phyloP scores from a whole-genome alignment of 208 protist species.

The Acanthamoeba rhysodes region DNA sequence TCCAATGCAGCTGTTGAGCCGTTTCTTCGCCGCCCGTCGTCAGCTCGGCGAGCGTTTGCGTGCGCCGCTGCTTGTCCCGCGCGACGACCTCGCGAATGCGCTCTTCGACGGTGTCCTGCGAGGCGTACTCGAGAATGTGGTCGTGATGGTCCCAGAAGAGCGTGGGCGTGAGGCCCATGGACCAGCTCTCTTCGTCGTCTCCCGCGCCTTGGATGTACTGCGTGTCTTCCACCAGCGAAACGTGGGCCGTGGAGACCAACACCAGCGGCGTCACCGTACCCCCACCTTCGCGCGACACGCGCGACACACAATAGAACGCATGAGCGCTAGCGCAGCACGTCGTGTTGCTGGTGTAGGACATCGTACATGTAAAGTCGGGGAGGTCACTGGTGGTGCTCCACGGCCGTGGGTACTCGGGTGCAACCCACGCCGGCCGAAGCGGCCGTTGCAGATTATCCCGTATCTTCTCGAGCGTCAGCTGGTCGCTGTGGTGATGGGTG shows the following conservation, averaged over 20 bases:
- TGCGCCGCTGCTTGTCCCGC: neutral
- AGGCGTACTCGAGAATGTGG: slow-evolving; percentile 37
- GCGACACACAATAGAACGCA: neutral
- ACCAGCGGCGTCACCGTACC: slow-evolving; percentile 16
- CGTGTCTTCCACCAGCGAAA: neutral
- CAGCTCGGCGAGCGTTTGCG: neutral
- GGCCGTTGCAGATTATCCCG: neutral
- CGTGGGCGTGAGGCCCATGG: slow-evolving; percentile 43
- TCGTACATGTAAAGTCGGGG: neutral
- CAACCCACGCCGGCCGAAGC: slow-evolving; percentile 3
- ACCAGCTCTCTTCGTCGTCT: slow-evolving; percentile 67
- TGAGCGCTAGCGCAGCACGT: too few species aligned
- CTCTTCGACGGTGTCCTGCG: slow-evolving; percentile 33
- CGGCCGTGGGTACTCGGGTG: neutral
- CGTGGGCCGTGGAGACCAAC: slow-evolving; percentile 8
- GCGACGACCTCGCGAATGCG: slow-evolving; percentile 7
- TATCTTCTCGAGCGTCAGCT: slow-evolving; percentile 13
- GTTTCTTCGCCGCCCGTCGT: neutral
- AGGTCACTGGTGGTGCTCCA: neutral
- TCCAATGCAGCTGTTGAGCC: neutral
- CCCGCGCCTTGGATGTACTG: slow-evolving; percentile 65
- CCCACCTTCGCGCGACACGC: neutral
- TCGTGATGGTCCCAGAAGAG: slow-evolving; percentile 68
- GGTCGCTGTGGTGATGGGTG: neutral
- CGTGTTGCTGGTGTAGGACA: too few species aligned